These are phyloP conservation scores for Parmelia sp. DNA, from an alignment of 495 filamentous ascomycete species.

Conservation along the genomic window DNA sequence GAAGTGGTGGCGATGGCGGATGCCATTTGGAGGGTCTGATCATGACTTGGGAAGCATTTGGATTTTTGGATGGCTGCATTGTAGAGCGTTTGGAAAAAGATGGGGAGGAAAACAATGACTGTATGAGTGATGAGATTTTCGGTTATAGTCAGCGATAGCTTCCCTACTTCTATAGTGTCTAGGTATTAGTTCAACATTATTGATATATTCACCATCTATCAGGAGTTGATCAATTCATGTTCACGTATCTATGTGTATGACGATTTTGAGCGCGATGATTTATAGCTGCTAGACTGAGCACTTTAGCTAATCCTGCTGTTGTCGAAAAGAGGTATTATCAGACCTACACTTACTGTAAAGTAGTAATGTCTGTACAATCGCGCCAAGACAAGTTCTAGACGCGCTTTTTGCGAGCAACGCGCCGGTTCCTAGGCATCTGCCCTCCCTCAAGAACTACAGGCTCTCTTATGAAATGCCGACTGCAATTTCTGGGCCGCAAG, in stretches of 20 bases:
- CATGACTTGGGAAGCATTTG: not conserved
- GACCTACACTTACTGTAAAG: too few species aligned
- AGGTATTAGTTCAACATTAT: too few species aligned
- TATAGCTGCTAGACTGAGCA: too few species aligned
- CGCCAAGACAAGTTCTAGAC: too few species aligned
- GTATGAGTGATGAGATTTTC: not conserved
- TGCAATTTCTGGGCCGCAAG: not conserved
- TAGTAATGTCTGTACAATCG: too few species aligned
- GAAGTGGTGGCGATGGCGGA: slow-evolving; percentile 84
- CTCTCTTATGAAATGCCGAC: not conserved
- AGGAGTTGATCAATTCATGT: too few species aligned
- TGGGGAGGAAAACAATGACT: not conserved
- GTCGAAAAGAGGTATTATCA: too few species aligned
- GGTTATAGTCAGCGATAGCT: not conserved
- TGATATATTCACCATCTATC: too few species aligned
- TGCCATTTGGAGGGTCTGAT: slow-evolving; percentile 64
- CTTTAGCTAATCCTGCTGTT: too few species aligned
- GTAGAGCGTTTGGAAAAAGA: not conserved
- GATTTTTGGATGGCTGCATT: not conserved
- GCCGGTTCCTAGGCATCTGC: not conserved
- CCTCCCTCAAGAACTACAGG: not conserved
- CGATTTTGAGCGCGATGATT: too few species aligned
- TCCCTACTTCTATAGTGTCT: not conserved
- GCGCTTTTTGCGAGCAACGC: not conserved
- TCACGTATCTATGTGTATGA: too few species aligned